A percentile compares a stretch with the other conserved stretches of the same genome.
Evolutionary conservation across 805 yeast genomes (phyloP).

Genomic region (Ogataea pignaliae): DNA sequence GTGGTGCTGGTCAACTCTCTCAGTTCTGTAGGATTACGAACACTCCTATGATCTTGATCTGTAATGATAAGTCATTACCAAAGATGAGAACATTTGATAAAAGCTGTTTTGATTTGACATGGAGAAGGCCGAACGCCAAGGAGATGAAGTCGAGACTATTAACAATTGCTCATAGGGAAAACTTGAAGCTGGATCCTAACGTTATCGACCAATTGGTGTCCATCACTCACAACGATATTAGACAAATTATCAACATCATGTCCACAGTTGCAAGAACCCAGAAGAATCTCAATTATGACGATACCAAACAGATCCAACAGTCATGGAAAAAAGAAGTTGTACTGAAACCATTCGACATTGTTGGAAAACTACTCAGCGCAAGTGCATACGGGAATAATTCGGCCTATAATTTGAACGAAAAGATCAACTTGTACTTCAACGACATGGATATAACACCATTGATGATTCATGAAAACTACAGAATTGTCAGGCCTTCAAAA

Average conservation of each 20-base stretch:
- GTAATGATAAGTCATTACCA: slow-evolving; percentile 88
- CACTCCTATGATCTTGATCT: slow-evolving; percentile 87
- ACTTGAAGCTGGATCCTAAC: slow-evolving; percentile 71
- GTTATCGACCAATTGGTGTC: slow-evolving; percentile 80
- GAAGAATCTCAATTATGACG: slow-evolving; percentile 55
- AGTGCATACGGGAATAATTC: slow-evolving; percentile 51
- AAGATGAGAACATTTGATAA: slow-evolving; percentile 96
- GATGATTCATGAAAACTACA: slow-evolving; percentile 93
- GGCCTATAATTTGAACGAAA: slow-evolving; percentile 64
- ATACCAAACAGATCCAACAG: slow-evolving; percentile 56
- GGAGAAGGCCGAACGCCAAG: slow-evolving; percentile 82
- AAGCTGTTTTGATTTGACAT: slow-evolving; percentile 72
- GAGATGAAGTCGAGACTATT: slow-evolving; percentile 79
- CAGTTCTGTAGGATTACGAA: slow-evolving; percentile 78
- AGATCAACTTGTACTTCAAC: slow-evolving; percentile 84
- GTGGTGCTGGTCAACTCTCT: slow-evolving; percentile 95
- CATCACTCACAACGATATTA: slow-evolving; percentile 83
- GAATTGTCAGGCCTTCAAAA: slow-evolving; percentile 54
- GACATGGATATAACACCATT: slow-evolving; percentile 93
- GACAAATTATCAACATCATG: slow-evolving; percentile 87
- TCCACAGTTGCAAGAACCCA: slow-evolving; percentile 80
- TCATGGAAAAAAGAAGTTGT: slow-evolving; percentile 90
- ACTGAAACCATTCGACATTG: slow-evolving; percentile 88
- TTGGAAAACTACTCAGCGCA: slow-evolving; percentile 60
- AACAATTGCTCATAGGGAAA: slow-evolving; percentile 87